A percentile compares a stretch with the other conserved stretches of the same genome.
These are phyloP conservation scores for Circinella minor DNA, from an alignment of 371 early-diverging fungal genomes.

Conservation along the genomic window DNA sequence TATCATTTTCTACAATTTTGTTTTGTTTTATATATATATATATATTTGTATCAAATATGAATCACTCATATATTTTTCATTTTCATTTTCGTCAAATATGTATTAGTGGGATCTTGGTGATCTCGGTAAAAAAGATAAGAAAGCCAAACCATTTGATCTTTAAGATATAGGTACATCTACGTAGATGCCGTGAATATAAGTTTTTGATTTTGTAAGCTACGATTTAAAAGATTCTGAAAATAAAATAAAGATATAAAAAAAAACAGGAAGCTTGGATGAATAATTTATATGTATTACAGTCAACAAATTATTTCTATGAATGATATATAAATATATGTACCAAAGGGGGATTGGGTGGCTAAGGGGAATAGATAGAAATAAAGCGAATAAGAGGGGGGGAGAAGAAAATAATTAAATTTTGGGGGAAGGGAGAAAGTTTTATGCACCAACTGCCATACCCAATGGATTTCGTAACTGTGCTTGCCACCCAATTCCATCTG, in stretches of 20 bases:
- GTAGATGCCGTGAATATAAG: no score
- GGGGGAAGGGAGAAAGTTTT: not conserved
- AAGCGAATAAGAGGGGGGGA: not conserved
- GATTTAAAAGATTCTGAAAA: no score
- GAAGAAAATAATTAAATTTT: not conserved
- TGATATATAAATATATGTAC: no score
- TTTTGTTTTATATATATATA: not conserved
- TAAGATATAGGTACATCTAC: not conserved
- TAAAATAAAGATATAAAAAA: no score
- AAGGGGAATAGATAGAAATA: not conserved
- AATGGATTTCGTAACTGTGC: slow-evolving; percentile 42
- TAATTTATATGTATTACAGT: no score
- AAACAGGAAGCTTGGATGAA: no score
- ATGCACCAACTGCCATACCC: slow-evolving; percentile 41
- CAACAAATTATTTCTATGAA: no score
- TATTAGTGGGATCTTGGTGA: slow-evolving; percentile 22
- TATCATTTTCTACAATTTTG: no score
- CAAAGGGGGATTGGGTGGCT: not conserved
- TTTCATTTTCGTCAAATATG: not conserved
- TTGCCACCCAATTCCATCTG: slow-evolving; percentile 51
- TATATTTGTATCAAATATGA: no score
- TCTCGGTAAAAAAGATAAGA: slow-evolving; percentile 17
- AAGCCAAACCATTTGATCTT: slow-evolving; percentile 17
- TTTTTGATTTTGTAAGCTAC: no score
- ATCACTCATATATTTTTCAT: no score